phyloP scores from a whole-genome alignment of 1,139 yeast species.

The Scheffersomyces lignicola region DNA sequence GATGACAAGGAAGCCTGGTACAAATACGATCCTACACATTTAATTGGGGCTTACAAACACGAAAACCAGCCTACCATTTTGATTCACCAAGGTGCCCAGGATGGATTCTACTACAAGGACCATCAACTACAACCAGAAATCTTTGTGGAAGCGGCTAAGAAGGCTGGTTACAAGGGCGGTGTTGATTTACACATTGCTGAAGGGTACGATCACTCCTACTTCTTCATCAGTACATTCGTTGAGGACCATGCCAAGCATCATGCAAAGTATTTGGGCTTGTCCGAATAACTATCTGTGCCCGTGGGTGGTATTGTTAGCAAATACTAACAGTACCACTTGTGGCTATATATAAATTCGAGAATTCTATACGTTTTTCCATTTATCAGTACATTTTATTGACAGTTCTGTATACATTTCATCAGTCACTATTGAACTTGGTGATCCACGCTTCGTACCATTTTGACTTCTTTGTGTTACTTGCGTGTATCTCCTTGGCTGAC shows the following conservation, averaged over 20 bases:
- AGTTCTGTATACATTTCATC: conserved; percentile 6
- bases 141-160: conserved; percentile 62
- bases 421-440: conserved; percentile 27
- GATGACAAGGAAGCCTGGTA: conserved; percentile 59
- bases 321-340: conserved; percentile 2
- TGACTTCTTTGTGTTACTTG: conserved; percentile 37
- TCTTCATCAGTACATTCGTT: conserved; percentile 77
- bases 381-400: conserved; percentile 2
- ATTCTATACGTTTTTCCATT: not conserved
- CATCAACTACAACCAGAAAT: conserved; percentile 76
- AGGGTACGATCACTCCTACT: conserved; percentile 91
- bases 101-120: conserved; percentile 64
- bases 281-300: conserved; percentile 9
- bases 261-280: conserved; percentile 70
- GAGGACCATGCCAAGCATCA: conserved; percentile 86
- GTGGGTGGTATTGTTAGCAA: conserved; percentile 1
- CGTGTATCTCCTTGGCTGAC: conserved; percentile 39
- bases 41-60: conserved; percentile 58
- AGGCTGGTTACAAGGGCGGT: conserved; percentile 58
- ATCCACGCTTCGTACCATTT: conserved; percentile 58
- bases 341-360: no score
- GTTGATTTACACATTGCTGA: conserved; percentile 66
- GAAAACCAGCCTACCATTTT: conserved; percentile 58
- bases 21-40: conserved; percentile 76
- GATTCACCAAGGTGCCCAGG: conserved; percentile 81